phyloP scores from a whole-genome alignment of 2,329 filamentous ascomycete species.

The Aspergillus alliaceus region DNA sequence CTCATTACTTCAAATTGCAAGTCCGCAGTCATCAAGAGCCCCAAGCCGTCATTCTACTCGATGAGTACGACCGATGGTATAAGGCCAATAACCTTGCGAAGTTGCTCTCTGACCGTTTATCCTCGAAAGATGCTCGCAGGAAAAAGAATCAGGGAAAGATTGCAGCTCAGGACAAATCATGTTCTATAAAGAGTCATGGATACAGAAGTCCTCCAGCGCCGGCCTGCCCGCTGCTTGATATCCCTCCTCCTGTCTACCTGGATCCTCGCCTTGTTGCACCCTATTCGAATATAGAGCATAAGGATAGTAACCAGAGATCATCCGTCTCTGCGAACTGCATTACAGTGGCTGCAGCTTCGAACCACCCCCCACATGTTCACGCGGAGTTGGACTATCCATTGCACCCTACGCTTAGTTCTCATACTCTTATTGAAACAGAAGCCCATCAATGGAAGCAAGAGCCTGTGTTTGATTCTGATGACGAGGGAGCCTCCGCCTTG shows the following conservation, averaged over 20 bases:
- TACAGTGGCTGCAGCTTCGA: conserved; percentile 1
- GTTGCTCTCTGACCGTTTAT: conserved; percentile 75
- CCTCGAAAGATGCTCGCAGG: conserved; percentile 70
- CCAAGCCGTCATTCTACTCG: conserved; percentile 62
- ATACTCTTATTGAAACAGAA: not conserved
- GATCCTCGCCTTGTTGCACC: conserved; percentile 30
- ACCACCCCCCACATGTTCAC: not conserved
- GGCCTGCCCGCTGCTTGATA: not conserved
- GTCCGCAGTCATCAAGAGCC: conserved; percentile 68
- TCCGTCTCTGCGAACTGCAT: conserved; percentile 7
- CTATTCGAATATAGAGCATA: conserved; percentile 8
- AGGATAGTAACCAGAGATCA: not conserved
- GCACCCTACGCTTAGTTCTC: not conserved
- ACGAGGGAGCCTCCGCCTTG: conserved; percentile 12
- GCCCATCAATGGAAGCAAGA: conserved; percentile 19
- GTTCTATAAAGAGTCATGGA: conserved; percentile 7
- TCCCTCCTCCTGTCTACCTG: conserved; percentile 21
- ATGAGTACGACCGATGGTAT: conserved; percentile 78
- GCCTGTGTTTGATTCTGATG: conserved; percentile 10
- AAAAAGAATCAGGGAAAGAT: conserved; percentile 29
- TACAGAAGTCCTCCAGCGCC: conserved; percentile 1
- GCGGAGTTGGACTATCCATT: conserved; percentile 1
- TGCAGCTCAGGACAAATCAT: conserved; percentile 1
- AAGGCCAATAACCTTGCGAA: conserved; percentile 66
- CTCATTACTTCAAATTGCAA: conserved; percentile 78